Evolutionary conservation across 164 flowering plant genomes (phyloP), one percentile per base, ranked within the genome.

Genomic region (Magnolia changhungtana): DNA sequence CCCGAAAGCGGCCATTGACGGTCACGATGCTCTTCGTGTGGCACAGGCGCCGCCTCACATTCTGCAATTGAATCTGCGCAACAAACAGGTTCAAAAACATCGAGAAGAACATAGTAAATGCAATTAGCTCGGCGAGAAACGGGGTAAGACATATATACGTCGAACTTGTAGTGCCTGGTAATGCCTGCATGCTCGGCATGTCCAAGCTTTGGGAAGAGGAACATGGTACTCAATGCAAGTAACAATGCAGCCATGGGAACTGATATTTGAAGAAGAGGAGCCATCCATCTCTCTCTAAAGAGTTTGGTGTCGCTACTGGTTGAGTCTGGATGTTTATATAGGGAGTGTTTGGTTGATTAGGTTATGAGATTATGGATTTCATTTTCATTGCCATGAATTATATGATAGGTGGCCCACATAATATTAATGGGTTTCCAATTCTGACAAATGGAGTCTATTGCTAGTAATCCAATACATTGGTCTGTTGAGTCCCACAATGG

Each of bases 1-100:
- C 96, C 94, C 0, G 92, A 94, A 73, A 86, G 84, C 77, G 79
- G 18, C 91, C 92, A 74, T 91, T 91, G 3, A 91, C 90, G 0
- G 89, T 90, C 72, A 86, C 81, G 24, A 90, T 86, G 80, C 84
- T 88, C 86, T 84, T 92, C 0, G 90, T 87, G 58, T 85, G 88
- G 84, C 96, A 92, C 74, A 92, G 24, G 24, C 24, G 67, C 37
- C 94, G 78, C 8, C 88, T 89, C 69, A 88, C 85, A 55, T 86
- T 90, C 52, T 90, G 83, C 82, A 86, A 23, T 23, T 23, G 24
- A 23, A 23, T 23, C 24, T 23, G 24, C 24, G n/a, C 24, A 23
- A 23, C 24, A 23, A 23, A 23, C 24, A 23, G n/a, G 24, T 23
- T 23, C 24, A 23, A 23, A 23, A 23, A 23, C 24, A 23, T 23